A percentile compares a stretch with the other conserved stretches of the same genome.
Conservation (phyloP, 2,329 filamentous ascomycete genomes). For the Scleromitrula shiraiana region DNA sequence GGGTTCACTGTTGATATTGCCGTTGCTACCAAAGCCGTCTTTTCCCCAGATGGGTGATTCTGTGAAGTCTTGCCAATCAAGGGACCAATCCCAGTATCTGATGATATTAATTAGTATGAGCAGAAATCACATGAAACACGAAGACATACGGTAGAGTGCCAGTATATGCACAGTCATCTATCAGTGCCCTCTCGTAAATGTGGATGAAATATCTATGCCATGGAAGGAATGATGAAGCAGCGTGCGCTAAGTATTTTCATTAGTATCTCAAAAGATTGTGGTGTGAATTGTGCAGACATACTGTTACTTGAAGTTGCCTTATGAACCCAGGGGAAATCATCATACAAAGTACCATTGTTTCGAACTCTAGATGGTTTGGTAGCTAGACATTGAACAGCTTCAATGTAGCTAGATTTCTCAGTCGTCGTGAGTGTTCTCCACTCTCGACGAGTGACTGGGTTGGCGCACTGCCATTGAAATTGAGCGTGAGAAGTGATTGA, state of each 20-base stretch:
- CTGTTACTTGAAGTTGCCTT: neutral
- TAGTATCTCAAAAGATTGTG: neutral
- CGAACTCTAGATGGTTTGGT: neutral
- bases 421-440: neutral
- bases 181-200: slow-evolving; percentile 27
- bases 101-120: too few relatives aligned
- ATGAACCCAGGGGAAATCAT: neutral
- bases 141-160: neutral
- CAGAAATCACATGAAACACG: neutral
- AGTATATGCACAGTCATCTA: neutral
- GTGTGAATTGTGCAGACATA: neutral
- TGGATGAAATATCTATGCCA: slow-evolving; percentile 33
- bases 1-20: neutral
- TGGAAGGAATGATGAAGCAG: slow-evolving; percentile 28
- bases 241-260: slow-evolving; percentile 14
- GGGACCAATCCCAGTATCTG: slow-evolving; percentile 1
- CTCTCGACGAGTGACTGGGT: neutral
- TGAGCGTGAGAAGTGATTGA: neutral
- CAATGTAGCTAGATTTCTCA: neutral
- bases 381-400: neutral
- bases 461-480: too few relatives aligned
- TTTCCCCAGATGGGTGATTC: neutral
- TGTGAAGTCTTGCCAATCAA: neutral
- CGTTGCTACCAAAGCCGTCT: neutral
- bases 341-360: neutral